Evolutionary conservation across 331 rosid genomes (phyloP).

Genomic region (Saraca asoca): DNA sequence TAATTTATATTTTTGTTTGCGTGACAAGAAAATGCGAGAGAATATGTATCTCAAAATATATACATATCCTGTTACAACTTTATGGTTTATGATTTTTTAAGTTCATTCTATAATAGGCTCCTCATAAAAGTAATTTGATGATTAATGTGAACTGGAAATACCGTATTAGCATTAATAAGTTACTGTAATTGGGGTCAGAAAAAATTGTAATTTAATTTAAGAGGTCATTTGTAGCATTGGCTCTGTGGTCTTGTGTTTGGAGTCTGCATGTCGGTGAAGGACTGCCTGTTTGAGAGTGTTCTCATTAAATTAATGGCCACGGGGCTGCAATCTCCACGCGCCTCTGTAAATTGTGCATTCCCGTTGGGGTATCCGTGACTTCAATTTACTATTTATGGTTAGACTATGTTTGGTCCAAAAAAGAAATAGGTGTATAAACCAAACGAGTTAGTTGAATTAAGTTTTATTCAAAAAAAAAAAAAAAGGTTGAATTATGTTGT

Average conservation of each 20-base stretch:
- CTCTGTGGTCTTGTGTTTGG: slow-evolving; percentile 1
- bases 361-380: slow-evolving; percentile 33
- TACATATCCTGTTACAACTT: no score
- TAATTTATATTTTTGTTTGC: no score
- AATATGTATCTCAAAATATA: no score
- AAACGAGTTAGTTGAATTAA: background rate
- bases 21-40: no score
- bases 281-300: background rate
- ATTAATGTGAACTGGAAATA: background rate
- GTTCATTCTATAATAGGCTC: background rate
- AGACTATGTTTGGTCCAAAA: no score
- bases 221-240: no score
- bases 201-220: background rate
- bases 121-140: no score
- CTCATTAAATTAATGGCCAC: no score
- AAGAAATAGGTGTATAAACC: no score
- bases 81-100: background rate
- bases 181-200: background rate
- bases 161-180: background rate
- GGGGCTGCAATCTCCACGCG: background rate
- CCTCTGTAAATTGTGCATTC: slow-evolving; percentile 32
- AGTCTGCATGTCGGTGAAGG: slow-evolving; percentile 49
- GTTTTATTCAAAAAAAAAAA: background rate
- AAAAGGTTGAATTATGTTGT: no score
- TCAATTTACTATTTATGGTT: background rate